Evolutionary conservation across 1,139 yeast genomes (phyloP).

Genomic region (Starmera stellimalicola): DNA sequence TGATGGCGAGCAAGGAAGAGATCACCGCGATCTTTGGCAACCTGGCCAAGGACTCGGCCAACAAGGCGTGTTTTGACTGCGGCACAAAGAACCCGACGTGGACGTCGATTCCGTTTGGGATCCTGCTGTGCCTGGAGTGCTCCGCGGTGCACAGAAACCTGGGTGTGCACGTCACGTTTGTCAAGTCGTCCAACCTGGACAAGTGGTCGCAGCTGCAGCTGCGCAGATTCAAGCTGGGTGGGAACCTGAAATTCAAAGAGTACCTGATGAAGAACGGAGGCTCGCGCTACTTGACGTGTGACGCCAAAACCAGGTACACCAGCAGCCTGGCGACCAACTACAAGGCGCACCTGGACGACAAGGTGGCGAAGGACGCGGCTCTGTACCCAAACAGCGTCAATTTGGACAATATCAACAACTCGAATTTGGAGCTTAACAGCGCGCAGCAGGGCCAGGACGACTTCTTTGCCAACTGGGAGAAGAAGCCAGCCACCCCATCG

Average conservation of each 20-base stretch:
- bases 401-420: constrained; percentile 44
- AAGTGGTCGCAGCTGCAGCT: constrained; percentile 86
- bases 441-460: constrained; percentile 47
- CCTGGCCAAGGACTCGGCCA: constrained; percentile 58
- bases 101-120: constrained; percentile 97
- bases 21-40: constrained; percentile 48
- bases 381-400: constrained; percentile 61
- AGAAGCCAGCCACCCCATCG: constrained; percentile 25
- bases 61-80: constrained; percentile 88
- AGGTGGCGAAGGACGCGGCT: constrained; percentile 55
- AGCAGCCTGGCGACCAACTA: constrained; percentile 71
- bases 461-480: constrained; percentile 87
- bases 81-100: constrained; percentile 92
- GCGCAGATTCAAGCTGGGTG: constrained; percentile 87
- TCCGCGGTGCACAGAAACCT: constrained; percentile 94
- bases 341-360: constrained; percentile 66
- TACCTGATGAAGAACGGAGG: constrained; percentile 83
- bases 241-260: constrained; percentile 78
- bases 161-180: constrained; percentile 95
- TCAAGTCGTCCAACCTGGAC: constrained; percentile 85
- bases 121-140: constrained; percentile 87
- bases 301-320: constrained; percentile 73
- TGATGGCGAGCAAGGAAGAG: constrained; percentile 48
- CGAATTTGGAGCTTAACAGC: constrained; percentile 17
- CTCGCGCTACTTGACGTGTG: constrained; percentile 50